These are phyloP conservation scores for Tilletia setariae DNA, from an alignment of 1,284 basidiomycete species.

Conservation along the genomic window DNA sequence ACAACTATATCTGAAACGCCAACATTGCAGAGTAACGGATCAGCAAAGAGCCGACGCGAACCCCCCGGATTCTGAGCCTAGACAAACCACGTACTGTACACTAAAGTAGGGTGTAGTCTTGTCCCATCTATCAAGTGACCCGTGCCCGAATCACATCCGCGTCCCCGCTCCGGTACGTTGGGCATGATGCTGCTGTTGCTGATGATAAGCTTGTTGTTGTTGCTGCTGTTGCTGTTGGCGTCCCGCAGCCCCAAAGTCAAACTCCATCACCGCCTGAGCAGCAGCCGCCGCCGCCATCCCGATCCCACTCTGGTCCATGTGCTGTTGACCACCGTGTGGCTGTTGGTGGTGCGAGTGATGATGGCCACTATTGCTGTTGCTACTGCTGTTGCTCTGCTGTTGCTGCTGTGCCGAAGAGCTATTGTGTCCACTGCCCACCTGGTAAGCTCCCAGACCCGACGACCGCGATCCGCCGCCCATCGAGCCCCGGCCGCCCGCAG, in stretches of 20 bases:
- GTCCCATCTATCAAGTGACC: not conserved
- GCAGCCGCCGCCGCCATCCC: constrained; percentile 8
- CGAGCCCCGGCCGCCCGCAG: too few species aligned
- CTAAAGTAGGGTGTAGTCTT: too few species aligned
- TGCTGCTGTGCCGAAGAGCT: not conserved
- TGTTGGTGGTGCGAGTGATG: not conserved
- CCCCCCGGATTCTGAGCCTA: too few species aligned
- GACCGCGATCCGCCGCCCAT: too few species aligned
- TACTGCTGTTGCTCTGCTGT: not conserved
- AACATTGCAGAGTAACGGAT: too few species aligned
- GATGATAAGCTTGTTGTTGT: not conserved
- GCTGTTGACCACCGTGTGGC: not conserved
- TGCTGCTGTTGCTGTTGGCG: constrained; percentile 4
- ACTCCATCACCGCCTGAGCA: constrained; percentile 4
- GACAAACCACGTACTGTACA: too few species aligned
- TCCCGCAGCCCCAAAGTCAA: constrained; percentile 2
- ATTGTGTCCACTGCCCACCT: too few species aligned
- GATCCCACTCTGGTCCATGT: not conserved
- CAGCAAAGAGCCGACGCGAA: too few species aligned
- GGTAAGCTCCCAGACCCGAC: too few species aligned
- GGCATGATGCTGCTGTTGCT: constrained; percentile 7
- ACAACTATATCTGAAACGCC: too few species aligned
- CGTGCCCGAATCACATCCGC: not conserved
- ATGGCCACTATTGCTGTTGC: too few species aligned
- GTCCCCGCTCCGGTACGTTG: not conserved